Evolutionary conservation across 192 early-diverging fungal genomes (phyloP).

Genomic region (Coemansia sp.): DNA sequence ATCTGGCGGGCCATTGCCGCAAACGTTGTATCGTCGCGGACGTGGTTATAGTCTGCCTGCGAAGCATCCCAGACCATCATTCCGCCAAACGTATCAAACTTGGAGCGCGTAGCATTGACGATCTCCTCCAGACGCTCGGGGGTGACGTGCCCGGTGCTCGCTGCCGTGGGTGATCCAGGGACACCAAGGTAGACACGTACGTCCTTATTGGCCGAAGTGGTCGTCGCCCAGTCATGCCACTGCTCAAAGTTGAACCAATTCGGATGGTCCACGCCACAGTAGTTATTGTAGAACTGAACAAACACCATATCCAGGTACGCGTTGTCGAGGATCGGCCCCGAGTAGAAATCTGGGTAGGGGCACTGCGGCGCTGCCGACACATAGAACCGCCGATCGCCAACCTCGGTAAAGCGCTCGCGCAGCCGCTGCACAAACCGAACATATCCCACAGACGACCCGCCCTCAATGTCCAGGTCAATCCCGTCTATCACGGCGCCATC

Average conservation of each 20-base stretch:
- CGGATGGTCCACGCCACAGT: slow-evolving; percentile 53
- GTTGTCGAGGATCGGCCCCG: slow-evolving; percentile 53
- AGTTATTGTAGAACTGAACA: slow-evolving; percentile 84
- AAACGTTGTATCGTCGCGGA: slow-evolving; percentile 9
- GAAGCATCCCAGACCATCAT: slow-evolving; percentile 73
- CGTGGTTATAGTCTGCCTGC: slow-evolving; percentile 52
- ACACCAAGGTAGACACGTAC: slow-evolving; percentile 61
- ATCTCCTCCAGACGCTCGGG: slow-evolving; percentile 47
- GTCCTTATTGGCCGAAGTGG: slow-evolving; percentile 51
- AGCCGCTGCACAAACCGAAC: slow-evolving; percentile 54
- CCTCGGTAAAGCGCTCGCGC: slow-evolving; percentile 50
- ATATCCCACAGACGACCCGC: slow-evolving; percentile 54
- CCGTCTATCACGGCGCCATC: slow-evolving; percentile 66
- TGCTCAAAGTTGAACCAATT: slow-evolving; percentile 67
- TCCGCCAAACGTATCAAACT: slow-evolving; percentile 59
- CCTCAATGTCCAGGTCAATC: slow-evolving; percentile 67
- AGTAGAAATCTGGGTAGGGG: slow-evolving; percentile 61
- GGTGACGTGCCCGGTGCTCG: slow-evolving; percentile 55
- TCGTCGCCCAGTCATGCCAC: slow-evolving; percentile 65
- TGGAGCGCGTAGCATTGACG: slow-evolving; percentile 44
- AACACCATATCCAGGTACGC: slow-evolving; percentile 65
- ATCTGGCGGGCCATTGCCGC: slow-evolving; percentile 15
- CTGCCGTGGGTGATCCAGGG: slow-evolving; percentile 52
- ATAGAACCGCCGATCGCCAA: slow-evolving; percentile 48
- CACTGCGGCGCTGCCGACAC: slow-evolving; percentile 71